These are phyloP conservation scores for Trichophyton simii DNA, from an alignment of 2,329 filamentous ascomycete genomes.

Conservation along the genomic window DNA sequence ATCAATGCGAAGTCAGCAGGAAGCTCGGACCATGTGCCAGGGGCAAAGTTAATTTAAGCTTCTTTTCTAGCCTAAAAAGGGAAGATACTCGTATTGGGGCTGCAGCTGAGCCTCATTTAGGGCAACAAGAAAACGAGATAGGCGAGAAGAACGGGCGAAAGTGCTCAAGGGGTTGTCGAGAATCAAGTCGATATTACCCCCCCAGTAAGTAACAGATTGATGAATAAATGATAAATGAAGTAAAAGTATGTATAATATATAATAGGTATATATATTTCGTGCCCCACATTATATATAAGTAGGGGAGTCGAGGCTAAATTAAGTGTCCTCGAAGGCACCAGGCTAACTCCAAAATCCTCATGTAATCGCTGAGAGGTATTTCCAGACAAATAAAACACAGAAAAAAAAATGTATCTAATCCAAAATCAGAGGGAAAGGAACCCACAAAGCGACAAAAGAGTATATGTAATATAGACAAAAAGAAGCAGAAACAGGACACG, in stretches of 20 bases:
- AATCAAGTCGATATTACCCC: no score
- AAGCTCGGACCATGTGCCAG: neutral
- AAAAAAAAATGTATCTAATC: neutral
- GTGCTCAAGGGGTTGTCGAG: no score
- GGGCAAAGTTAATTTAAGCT: no score
- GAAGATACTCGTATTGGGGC: neutral
- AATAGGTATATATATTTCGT: neutral
- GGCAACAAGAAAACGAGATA: neutral
- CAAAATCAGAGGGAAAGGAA: neutral
- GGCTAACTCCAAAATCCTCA: neutral
- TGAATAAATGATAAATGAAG: neutral
- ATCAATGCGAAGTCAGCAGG: neutral
- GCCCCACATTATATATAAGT: neutral
- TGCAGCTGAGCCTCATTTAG: neutral
- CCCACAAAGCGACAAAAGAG: neutral
- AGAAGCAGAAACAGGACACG: neutral
- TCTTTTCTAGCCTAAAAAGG: neutral
- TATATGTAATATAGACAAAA: neutral
- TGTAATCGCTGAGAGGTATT: slow-evolving; percentile 4
- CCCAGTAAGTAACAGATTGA: no score
- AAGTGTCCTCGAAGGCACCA: neutral
- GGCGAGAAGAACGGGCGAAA: neutral
- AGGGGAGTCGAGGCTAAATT: neutral
- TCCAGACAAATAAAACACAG: neutral
- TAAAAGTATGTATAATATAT: neutral